A percentile compares a stretch with the other conserved stretches of the same genome.
Evolutionary conservation across 129 eudicot genomes (phyloP).

Genomic region (Dittrichia graveolens): DNA sequence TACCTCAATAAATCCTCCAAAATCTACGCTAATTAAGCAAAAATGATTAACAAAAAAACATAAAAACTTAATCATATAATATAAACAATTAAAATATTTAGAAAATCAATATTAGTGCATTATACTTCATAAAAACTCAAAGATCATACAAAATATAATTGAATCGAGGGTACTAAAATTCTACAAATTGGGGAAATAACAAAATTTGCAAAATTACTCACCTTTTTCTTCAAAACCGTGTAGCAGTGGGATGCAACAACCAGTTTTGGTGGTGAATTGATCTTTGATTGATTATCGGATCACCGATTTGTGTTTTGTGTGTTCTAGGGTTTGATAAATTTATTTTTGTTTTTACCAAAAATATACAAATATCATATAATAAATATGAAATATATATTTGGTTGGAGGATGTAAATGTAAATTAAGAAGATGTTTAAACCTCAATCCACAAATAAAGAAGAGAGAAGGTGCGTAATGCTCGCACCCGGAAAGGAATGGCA

Average conservation of each 20-base stretch:
- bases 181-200: neutral
- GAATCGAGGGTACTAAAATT: neutral
- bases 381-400: neutral
- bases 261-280: slow-evolving; percentile 29
- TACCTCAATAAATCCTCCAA: slow-evolving; percentile 10
- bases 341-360: slow-evolving; percentile 24
- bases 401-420: slow-evolving; percentile 23
- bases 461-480: slow-evolving; percentile 27
- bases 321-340: slow-evolving; percentile 43
- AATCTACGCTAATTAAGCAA: neutral
- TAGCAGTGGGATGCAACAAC: slow-evolving; percentile 24
- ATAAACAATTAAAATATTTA: no score
- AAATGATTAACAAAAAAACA: neutral
- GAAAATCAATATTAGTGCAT: slow-evolving; percentile 9
- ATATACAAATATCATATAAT: neutral
- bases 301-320: slow-evolving; percentile 33
- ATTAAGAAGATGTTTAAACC: neutral
- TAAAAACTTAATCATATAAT: neutral
- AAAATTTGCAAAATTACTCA: slow-evolving; percentile 1
- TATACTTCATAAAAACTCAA: neutral
- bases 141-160: neutral
- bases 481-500: neutral
- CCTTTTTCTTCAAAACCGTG: slow-evolving; percentile 33
- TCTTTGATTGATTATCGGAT: slow-evolving; percentile 23
- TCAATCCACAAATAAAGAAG: slow-evolving; percentile 31